Conservation (phyloP, 129 eudicot species). For the Pulicaria dysenterica region DNA sequence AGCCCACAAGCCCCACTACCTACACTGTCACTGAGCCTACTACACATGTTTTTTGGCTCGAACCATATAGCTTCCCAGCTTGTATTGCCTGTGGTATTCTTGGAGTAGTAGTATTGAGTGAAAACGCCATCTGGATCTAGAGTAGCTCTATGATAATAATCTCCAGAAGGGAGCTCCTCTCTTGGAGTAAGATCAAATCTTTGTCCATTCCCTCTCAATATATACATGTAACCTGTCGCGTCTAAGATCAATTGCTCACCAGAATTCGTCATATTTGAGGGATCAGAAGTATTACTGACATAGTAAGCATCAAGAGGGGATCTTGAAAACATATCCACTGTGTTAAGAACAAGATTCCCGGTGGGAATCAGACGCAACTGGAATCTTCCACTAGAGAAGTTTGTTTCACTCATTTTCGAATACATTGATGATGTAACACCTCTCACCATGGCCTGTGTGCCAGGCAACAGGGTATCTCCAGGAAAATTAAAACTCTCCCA, state of each 20-base stretch:
- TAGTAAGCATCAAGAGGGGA: slow-evolving; percentile 34
- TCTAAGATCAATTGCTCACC: slow-evolving; percentile 36
- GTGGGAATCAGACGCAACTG: slow-evolving; percentile 31
- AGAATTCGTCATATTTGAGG: background rate
- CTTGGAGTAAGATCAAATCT: slow-evolving; percentile 24
- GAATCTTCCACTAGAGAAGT: slow-evolving; percentile 55
- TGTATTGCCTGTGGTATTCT: slow-evolving; percentile 20
- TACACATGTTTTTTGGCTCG: slow-evolving; percentile 51
- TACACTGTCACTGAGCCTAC: background rate
- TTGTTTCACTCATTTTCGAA: slow-evolving; percentile 35
- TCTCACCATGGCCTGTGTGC: background rate
- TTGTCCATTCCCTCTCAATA: slow-evolving; percentile 38
- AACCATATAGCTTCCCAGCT: slow-evolving; percentile 39
- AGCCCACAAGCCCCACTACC: slow-evolving; percentile 71
- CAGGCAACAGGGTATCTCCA: slow-evolving; percentile 11
- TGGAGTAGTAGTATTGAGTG: slow-evolving; percentile 47
- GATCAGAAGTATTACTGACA: slow-evolving; percentile 25
- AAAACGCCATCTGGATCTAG: slow-evolving; percentile 64
- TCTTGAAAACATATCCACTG: slow-evolving; percentile 18
- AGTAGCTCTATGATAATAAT: slow-evolving; percentile 54
- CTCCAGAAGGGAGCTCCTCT: slow-evolving; percentile 12
- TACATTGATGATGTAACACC: slow-evolving; percentile 18
- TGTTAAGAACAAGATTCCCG: slow-evolving; percentile 56
- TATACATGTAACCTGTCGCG: slow-evolving; percentile 37
- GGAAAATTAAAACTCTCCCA: slow-evolving; percentile 44